phyloP scores from a whole-genome alignment of 1,139 yeast genomes.

The Keqinozyma sinolaborantium region DNA sequence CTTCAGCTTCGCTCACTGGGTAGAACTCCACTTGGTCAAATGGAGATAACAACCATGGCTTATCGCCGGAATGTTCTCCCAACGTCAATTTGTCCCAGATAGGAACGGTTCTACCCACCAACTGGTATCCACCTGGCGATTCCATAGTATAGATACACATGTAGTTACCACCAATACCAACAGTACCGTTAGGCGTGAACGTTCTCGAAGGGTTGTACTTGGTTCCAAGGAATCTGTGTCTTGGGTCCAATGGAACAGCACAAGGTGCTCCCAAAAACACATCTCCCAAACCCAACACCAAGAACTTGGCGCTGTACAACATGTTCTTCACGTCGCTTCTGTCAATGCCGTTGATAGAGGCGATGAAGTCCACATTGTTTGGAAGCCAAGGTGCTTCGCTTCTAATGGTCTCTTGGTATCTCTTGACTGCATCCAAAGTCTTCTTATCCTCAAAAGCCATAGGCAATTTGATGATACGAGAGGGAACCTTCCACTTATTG shows the following conservation, averaged over 20 bases:
- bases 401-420: conserved; percentile 92
- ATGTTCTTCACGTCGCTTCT: conserved; percentile 76
- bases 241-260: conserved; percentile 96
- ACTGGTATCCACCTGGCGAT: conserved; percentile 97
- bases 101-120: conserved; percentile 94
- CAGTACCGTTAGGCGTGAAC: conserved; percentile 93
- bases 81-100: conserved; percentile 93
- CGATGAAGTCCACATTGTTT: conserved; percentile 92
- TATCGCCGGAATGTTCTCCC: conserved; percentile 56
- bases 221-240: conserved; percentile 87
- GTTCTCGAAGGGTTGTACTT: conserved; percentile 97
- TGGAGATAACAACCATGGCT: conserved; percentile 88
- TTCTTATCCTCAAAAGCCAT: conserved; percentile 94
- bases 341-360: conserved; percentile 76
- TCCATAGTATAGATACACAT: conserved; percentile 99
- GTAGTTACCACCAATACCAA: conserved; percentile 97
- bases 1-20: conserved; percentile 81
- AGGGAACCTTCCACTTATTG: conserved; percentile 80
- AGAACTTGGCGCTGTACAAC: conserved; percentile 83
- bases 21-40: conserved; percentile 94
- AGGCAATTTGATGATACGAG: conserved; percentile 80
- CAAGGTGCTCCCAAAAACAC: conserved; percentile 98
- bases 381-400: conserved; percentile 97
- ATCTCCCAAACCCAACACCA: conserved; percentile 94
- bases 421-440: conserved; percentile 82